phyloP scores from a whole-genome alignment of 2,329 filamentous ascomycete genomes.

The Pestalotiopsis sp. region DNA sequence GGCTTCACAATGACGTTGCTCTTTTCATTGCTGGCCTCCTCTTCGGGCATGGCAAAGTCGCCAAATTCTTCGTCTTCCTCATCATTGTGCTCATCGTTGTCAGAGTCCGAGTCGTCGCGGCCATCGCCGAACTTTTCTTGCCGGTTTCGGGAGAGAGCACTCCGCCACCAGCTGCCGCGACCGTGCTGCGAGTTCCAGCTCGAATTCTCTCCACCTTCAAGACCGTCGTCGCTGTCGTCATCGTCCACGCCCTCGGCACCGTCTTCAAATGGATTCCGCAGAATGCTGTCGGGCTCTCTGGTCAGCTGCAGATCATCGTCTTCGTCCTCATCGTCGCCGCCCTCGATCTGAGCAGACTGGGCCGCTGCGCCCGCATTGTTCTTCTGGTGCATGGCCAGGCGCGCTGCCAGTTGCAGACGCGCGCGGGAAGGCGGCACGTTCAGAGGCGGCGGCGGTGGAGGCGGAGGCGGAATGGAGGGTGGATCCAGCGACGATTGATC shows the following conservation, averaged over 20 bases:
- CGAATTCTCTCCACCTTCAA: conserved; percentile 39
- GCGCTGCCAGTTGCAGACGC: conserved; percentile 85
- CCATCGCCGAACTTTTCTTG: conserved; percentile 42
- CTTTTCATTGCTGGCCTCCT: conserved; percentile 25
- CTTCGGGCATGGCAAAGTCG: conserved; percentile 68
- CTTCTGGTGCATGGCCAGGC: conserved; percentile 76
- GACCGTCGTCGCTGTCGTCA: conserved; percentile 41
- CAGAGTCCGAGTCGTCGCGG: conserved; percentile 44
- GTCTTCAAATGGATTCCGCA: conserved; percentile 40
- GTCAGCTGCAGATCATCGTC: conserved; percentile 31
- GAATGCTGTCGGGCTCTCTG: conserved; percentile 23
- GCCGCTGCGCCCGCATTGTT: conserved; percentile 49
- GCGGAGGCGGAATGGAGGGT: conserved; percentile 61
- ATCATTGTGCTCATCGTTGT: conserved; percentile 32
- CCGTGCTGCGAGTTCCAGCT: conserved; percentile 31
- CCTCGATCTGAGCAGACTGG: conserved; percentile 41
- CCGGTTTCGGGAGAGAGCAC: conserved; percentile 34
- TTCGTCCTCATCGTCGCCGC: conserved; percentile 39
- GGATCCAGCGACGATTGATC: conserved; percentile 53
- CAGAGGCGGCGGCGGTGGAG: conserved; percentile 74
- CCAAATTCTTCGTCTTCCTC: conserved; percentile 62
- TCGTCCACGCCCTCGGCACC: conserved; percentile 54
- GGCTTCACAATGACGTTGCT: conserved; percentile 53
- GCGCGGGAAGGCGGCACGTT: conserved; percentile 87
- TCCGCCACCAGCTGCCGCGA: conserved; percentile 54